Evolutionary conservation across 1,139 yeast genomes (phyloP).

Genomic region (Nakaseomyces kungkrabaensis): DNA sequence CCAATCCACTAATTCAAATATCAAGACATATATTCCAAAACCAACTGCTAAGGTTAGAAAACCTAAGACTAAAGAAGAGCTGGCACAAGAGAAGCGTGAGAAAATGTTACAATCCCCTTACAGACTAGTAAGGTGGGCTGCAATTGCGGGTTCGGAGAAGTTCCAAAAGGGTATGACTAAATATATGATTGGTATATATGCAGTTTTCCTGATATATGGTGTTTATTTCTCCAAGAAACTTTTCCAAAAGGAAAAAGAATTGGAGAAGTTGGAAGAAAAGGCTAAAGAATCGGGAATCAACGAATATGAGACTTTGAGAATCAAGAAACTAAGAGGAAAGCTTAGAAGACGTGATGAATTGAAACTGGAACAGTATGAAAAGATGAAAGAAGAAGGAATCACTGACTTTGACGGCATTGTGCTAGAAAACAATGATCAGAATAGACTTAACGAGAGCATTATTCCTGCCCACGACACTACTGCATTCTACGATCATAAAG

Average conservation of each 20-base stretch:
- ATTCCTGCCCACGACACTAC: conserved; percentile 76
- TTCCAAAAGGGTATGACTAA: conserved; percentile 41
- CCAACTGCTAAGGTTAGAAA: conserved; percentile 13
- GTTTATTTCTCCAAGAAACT: conserved; percentile 59
- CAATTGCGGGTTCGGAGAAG: conserved; percentile 35
- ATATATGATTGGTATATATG: conserved; percentile 50
- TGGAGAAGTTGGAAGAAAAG: conserved; percentile 36
- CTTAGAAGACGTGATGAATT: conserved; percentile 48
- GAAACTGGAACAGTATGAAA: conserved; percentile 43
- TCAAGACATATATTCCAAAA: not conserved
- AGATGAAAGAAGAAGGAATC: conserved; percentile 41
- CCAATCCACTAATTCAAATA: not conserved
- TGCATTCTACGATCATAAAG: conserved; percentile 66
- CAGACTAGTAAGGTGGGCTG: conserved; percentile 37
- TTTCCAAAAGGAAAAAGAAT: conserved; percentile 55
- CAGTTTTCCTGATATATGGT: conserved; percentile 47
- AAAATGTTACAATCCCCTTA: conserved; percentile 27
- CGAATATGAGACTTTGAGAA: conserved; percentile 55
- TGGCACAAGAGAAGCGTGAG: conserved; percentile 28
- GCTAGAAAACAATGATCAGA: conserved; percentile 46
- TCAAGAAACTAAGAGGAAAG: conserved; percentile 40
- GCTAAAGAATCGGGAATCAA: conserved; percentile 32
- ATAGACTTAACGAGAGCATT: conserved; percentile 37
- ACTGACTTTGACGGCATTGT: conserved; percentile 32
- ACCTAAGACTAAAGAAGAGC: conserved; percentile 26